Base-by-base conservation (phyloP, 2,329 filamentous ascomycete species). In the Phoma herbarum region DNA sequence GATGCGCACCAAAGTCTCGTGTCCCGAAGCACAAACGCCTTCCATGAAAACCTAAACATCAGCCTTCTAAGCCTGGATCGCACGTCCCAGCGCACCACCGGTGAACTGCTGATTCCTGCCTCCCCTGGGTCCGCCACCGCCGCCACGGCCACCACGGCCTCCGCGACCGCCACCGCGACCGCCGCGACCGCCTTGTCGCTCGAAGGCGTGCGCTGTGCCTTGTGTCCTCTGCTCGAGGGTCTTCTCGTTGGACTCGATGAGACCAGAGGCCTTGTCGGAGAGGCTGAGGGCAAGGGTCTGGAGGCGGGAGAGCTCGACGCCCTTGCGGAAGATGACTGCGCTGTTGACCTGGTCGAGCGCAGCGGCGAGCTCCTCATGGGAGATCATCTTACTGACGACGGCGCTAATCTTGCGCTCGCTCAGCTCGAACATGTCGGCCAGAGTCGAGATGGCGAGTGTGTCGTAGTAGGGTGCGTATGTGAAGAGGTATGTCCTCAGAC, bases 381-480 rank as follows among this genome's bases (percentile, higher is more conserved):
- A 96, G 79, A 99, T 98, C 95, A 99, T 99, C 84, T 96, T 96
- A 85, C 92, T 96, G 74, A 99, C 88, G 55, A 99, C 89, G 33
- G 95, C 93, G n/a, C 91, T 85, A 50, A 97, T 93, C 86, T 98
- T 98, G 81, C 90, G 87, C 69, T 90, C 83, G 57, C 93, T 86
- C 23, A 99, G 89, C 81, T 99, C 95, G 79, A 99, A 99, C 95
- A 99, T 99, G 67, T 83, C 84, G 63, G 92, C 90, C 61, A 99
- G 86, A 23, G 93, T 96, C 67, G 87, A 84, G 69, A 97, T 85
- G 60, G 93, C 90, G 60, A 99, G 88, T 22, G 95, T 98, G 82
- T 99, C 95, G 84, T 99, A 99, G 86, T 96, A 99, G 52, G 95
- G 95, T 35, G 96, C 95, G 80, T 99, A 99, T 55, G 95, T 99